These are phyloP conservation scores for Pleodorina starrii DNA, from an alignment of 139 green algal species.

Conservation along the genomic window DNA sequence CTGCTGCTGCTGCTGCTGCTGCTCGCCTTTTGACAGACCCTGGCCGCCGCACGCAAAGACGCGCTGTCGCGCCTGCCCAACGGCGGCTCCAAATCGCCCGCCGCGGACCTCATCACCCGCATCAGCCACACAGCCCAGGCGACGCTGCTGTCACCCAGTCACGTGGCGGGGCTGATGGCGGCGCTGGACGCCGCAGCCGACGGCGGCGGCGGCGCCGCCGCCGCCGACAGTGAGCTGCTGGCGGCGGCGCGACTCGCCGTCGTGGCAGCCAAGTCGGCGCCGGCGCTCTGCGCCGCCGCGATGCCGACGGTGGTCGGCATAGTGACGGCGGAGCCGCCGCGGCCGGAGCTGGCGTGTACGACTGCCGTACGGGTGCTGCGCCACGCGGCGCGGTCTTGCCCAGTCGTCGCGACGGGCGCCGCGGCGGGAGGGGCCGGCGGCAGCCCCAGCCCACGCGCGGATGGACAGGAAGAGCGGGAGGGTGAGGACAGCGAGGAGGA, in stretches of 20 bases:
- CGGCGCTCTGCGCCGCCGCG: neutral
- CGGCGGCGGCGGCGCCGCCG: neutral
- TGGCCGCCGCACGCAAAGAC: conserved; percentile 65
- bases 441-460: neutral
- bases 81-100: conserved; percentile 64
- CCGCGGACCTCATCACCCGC: conserved; percentile 64
- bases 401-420: neutral
- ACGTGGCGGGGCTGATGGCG: conserved; percentile 66
- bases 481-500: neutral
- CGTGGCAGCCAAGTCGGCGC: conserved; percentile 27
- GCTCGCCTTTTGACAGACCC: too few relatives aligned
- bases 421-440: neutral
- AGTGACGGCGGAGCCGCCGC: neutral
- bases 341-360: conserved; percentile 15
- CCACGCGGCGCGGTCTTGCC: conserved; percentile 5
- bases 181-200: conserved; percentile 6
- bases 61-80: conserved; percentile 72
- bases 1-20: neutral
- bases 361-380: conserved; percentile 29
- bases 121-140: conserved; percentile 66
- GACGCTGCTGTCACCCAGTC: conserved; percentile 69
- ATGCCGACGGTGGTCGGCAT: neutral
- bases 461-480: neutral
- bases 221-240: neutral
- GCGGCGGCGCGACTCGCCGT: neutral